These are phyloP conservation scores for Collybiopsis confluens DNA, from an alignment of 768 basidiomycete genomes.

Conservation along the genomic window DNA sequence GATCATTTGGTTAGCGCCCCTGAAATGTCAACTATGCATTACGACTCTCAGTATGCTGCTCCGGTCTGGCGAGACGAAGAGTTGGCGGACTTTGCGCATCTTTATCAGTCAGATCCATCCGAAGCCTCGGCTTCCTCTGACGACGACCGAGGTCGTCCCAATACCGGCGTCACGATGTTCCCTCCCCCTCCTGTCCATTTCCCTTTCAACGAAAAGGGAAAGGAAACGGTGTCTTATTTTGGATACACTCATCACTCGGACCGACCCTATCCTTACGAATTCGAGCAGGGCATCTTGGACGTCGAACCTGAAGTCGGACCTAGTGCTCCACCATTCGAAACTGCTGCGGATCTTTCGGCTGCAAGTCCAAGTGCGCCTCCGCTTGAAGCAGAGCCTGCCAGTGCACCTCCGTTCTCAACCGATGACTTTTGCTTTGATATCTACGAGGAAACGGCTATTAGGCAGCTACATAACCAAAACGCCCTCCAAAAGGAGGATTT, in stretches of 20 bases:
- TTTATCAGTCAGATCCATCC: not conserved
- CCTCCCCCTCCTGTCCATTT: slow-evolving; percentile 6
- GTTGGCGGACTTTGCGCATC: slow-evolving; percentile 29
- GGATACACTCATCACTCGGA: slow-evolving; percentile 29
- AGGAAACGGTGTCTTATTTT: slow-evolving; percentile 38
- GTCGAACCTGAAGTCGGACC: slow-evolving; percentile 33
- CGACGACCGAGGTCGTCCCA: slow-evolving; percentile 10
- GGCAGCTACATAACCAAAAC: not conserved
- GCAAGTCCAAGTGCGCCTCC: slow-evolving; percentile 26
- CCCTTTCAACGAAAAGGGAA: slow-evolving; percentile 27
- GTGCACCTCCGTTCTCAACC: slow-evolving; percentile 45
- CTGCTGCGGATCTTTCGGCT: not conserved
- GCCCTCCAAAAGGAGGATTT: not conserved
- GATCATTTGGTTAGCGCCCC: slow-evolving; percentile 51
- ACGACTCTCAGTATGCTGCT: slow-evolving; percentile 21
- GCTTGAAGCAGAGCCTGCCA: slow-evolving; percentile 21
- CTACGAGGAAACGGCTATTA: not conserved
- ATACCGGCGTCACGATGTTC: not conserved
- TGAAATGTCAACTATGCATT: slow-evolving; percentile 16
- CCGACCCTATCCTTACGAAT: not conserved
- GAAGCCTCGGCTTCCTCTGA: not conserved
- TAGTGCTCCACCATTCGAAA: slow-evolving; percentile 44
- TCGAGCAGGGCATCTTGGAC: slow-evolving; percentile 24
- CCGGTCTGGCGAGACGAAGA: slow-evolving; percentile 54
- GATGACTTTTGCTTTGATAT: slow-evolving; percentile 10